Evolutionary conservation across 495 filamentous ascomycete species (phyloP).

Genomic region (Trichocladium antarcticum): DNA sequence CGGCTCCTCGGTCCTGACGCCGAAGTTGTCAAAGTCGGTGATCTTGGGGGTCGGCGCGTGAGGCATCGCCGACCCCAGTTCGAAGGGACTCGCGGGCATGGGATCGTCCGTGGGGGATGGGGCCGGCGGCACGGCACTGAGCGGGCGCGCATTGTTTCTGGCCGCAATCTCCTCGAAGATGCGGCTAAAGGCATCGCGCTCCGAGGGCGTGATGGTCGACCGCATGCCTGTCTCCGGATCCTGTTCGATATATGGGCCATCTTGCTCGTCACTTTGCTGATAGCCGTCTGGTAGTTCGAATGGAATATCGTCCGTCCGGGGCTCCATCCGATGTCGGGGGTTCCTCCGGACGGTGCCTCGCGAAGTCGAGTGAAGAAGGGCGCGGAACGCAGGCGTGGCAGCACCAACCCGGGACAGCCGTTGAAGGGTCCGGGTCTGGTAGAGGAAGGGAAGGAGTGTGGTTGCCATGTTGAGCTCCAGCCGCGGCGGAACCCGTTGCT

Average conservation of each 20-base stretch:
- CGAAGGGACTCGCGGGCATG: neutral
- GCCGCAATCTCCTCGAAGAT: slow-evolving; percentile 47
- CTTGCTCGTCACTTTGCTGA: neutral
- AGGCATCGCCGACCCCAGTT: neutral
- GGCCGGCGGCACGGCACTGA: neutral
- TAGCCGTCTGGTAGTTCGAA: slow-evolving; percentile 24
- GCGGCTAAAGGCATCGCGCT: slow-evolving; percentile 44
- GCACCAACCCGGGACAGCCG: slow-evolving; percentile 14
- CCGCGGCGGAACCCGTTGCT: neutral
- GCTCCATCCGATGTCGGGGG: neutral
- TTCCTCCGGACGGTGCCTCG: neutral
- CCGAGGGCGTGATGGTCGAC: slow-evolving; percentile 47
- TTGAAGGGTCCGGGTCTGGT: slow-evolving; percentile 55
- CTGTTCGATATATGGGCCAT: neutral
- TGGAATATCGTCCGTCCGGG: slow-evolving; percentile 26
- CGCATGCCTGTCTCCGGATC: slow-evolving; percentile 11
- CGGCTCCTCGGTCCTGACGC: neutral
- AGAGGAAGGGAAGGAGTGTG: slow-evolving; percentile 51
- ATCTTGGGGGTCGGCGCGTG: neutral
- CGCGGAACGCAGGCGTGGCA: slow-evolving; percentile 13
- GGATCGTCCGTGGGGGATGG: neutral
- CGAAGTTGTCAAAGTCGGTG: neutral
- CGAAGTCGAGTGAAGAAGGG: slow-evolving; percentile 11
- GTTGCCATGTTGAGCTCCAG: slow-evolving; percentile 22
- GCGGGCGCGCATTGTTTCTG: neutral